Conservation (phyloP, 2,329 filamentous ascomycete genomes). For the Didymellaceae sp. region DNA sequence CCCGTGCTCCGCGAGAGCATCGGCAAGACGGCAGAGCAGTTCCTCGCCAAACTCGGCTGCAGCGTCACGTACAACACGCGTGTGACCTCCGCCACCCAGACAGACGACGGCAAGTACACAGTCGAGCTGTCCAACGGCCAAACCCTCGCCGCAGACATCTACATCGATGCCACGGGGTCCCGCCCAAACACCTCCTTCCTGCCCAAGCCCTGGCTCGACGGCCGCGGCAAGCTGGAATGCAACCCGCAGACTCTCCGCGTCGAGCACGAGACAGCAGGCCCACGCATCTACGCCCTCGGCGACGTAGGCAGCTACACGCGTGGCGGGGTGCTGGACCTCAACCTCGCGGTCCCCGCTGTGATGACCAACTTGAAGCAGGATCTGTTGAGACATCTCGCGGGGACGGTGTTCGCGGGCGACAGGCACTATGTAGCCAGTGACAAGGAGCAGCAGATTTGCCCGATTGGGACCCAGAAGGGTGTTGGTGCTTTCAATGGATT, state of each 20-base stretch:
- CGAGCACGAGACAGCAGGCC: constrained; percentile 50
- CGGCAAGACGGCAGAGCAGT: constrained; percentile 54
- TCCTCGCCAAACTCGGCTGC: constrained; percentile 57
- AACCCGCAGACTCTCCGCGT: constrained; percentile 59
- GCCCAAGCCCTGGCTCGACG: constrained; percentile 57
- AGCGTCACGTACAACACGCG: constrained; percentile 51
- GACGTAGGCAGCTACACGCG: constrained; percentile 56
- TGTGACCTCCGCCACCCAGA: constrained; percentile 38
- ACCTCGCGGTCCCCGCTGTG: constrained; percentile 51
- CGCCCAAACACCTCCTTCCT: constrained; percentile 62
- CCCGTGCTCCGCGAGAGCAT: constrained; percentile 53
- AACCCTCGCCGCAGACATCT: constrained; percentile 58
- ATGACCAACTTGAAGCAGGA: constrained; percentile 58
- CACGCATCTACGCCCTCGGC: constrained; percentile 57
- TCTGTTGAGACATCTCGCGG: constrained; percentile 45
- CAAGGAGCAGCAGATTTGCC: constrained; percentile 45
- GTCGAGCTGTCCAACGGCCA: constrained; percentile 54
- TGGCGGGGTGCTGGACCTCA: constrained; percentile 54
- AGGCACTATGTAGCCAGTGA: constrained; percentile 40
- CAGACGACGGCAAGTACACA: constrained; percentile 53
- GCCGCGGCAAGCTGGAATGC: constrained; percentile 56
- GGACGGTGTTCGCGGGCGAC: constrained; percentile 36
- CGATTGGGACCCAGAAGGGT: constrained; percentile 47
- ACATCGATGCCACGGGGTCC: constrained; percentile 61
- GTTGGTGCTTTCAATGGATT: constrained; percentile 48